Evolutionary conservation across 140 eudicot species (phyloP).

Genomic region (Cichorium intybus): DNA sequence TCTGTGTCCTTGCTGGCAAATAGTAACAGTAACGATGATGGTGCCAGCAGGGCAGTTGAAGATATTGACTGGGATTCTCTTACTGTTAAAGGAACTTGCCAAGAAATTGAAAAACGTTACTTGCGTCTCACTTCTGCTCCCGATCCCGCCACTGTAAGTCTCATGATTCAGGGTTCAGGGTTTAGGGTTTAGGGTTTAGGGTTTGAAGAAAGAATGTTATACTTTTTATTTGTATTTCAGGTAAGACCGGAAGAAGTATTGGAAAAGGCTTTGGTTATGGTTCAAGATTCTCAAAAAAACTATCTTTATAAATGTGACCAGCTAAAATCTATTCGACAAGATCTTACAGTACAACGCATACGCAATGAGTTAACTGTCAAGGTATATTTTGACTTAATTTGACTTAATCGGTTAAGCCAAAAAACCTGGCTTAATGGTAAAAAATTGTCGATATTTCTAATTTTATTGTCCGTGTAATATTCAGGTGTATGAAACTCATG

Average conservation of each 20-base stretch:
- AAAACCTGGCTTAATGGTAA: background rate
- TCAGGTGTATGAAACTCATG: slow-evolving; percentile 98
- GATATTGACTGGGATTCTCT: slow-evolving; percentile 98
- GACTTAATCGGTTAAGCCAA: background rate
- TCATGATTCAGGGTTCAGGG: background rate
- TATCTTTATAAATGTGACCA: slow-evolving; percentile 94
- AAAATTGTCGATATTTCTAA: no score
- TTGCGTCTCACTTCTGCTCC: slow-evolving; percentile 98
- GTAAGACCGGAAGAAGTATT: slow-evolving; percentile 97
- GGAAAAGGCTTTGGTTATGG: slow-evolving; percentile 77
- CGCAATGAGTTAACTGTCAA: slow-evolving; percentile 86
- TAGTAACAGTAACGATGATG: slow-evolving; percentile 61
- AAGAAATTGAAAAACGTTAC: slow-evolving; percentile 93
- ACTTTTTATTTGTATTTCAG: slow-evolving; percentile 35
- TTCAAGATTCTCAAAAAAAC: slow-evolving; percentile 75
- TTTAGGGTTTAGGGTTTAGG: background rate
- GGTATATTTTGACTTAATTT: slow-evolving; percentile 38
- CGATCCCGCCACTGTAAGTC: slow-evolving; percentile 89
- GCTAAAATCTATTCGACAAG: slow-evolving; percentile 93
- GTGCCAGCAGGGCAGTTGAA: slow-evolving; percentile 82
- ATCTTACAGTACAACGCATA: slow-evolving; percentile 92
- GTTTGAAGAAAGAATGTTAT: background rate
- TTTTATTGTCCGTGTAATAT: background rate
- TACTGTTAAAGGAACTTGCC: slow-evolving; percentile 94
- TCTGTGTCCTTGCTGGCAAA: slow-evolving; percentile 53